Base-by-base conservation (phyloP, 345 rosid genomes). In the Microcos paniculata region DNA sequence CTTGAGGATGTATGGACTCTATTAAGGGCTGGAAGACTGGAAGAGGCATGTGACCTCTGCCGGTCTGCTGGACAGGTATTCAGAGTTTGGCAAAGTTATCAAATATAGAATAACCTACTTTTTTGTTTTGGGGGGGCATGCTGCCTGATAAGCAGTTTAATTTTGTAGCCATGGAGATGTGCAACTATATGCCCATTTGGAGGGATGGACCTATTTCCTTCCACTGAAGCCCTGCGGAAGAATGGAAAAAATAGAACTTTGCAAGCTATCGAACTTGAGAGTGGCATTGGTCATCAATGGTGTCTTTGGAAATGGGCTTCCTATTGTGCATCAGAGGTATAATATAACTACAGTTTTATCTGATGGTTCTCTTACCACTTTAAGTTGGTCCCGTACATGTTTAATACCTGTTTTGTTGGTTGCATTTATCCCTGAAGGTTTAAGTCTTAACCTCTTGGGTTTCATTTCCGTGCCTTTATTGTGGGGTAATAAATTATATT, bases 281-380 rank as follows among this genome's bases (percentile, higher is more conserved):
- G 94, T 82, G 95, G 97, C 70, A 85, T 96, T 78, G 98, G 94
- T 75, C 92, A 80, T 81, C 99, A 93, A 73, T 87, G 89, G 89
- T 89, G 83, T 56, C 90, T 96, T 51, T 90, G 98, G 99, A 96
- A 90, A 84, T 96, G 99, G 99, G 98, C 99, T 77, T 89, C 97
- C 52, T 90, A 82, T 72, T 88, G 94, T 86, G 91, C 98, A 61
- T 92, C 99, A 76, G 98, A 96, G 91, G 99, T 93, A 78, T n/a
- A 72, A 74, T n/a, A 11, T 40, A 11, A 59, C 59, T 18, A 43
- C 18, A 56, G 51, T 59, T 46, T n/a, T 62, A 53, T 69, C 66
- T 42, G 65, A 80, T 76, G 61, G 70, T 62, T 55, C 58, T 70
- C 43, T 48, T 33, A 76, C 67, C 70, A 46, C 61, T 70, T 69